Base-by-base conservation (phyloP, 2,329 filamentous ascomycete species). In the Gliomastix tumulicola region DNA sequence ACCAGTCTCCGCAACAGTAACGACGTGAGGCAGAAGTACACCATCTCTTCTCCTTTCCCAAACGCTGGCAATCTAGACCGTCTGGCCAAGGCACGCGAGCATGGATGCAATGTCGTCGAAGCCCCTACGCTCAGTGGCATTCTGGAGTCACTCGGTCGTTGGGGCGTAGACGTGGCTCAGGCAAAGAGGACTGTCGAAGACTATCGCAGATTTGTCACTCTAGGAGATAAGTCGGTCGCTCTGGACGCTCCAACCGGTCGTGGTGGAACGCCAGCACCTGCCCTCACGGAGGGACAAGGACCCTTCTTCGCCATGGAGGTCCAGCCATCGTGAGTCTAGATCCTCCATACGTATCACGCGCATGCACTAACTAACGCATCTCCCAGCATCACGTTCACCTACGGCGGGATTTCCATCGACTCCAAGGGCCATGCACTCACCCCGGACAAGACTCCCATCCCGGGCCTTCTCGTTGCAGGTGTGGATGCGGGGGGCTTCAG, bases 401-500 rank as follows among this genome's bases (percentile, higher is more conserved):
- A 36, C 19, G 34, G 34, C 15, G 34, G 34, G 7, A 31, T 36
- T 16, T 31, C 22, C 15, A 28, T 36, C 12, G 23, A 36, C 27
- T 32, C 10, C 6, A 20, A 36, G 13, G 17, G 34, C 22, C 34
- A 36, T 9, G 34, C 34, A 10, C 27, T 36, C 7, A 36, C 34
- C 7, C 22, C 22, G 12, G 23, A 36, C 34, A 17, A 20, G 12
- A 36, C 8, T 10, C 25, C 34, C 9, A 30, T 36, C 16, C 10
- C 10, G 9, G 25, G 25, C 8, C 19, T 36, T 9, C 21, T 27
- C n/a, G 25, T 36, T 12, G 25, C 34, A 7, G 34, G 34, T 16
- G 23, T 36, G 15, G 34, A 36, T 36, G 34, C 34, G 7, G 34
- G 34, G 8, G 34, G 34, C 10, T 36, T 36, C 34, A 36, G 34